Percentiles rank a stretch among this genome's conserved stretches.
Evolutionary conservation across 805 yeast genomes (phyloP).

Genomic region (Candida khao-thaluensis): DNA sequence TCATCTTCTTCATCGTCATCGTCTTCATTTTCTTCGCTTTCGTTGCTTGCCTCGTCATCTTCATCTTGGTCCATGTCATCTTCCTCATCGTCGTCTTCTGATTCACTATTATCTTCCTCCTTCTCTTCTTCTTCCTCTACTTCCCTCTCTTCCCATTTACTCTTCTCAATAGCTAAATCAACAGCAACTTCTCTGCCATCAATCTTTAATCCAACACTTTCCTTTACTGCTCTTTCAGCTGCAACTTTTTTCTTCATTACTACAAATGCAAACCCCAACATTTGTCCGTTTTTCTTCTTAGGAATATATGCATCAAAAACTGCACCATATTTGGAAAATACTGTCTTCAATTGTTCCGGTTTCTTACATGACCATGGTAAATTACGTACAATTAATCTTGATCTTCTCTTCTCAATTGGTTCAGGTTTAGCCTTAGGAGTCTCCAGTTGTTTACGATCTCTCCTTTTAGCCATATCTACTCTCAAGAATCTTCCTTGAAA

Average conservation of each 20-base stretch:
- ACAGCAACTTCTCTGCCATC: conserved; percentile 92
- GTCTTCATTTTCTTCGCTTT: conserved; percentile 32
- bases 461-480: conserved; percentile 87
- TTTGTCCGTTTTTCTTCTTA: conserved; percentile 78
- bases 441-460: conserved; percentile 63
- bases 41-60: conserved; percentile 37
- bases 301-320: conserved; percentile 90
- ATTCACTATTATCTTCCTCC: conserved; percentile 41
- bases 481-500: conserved; percentile 66
- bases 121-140: conserved; percentile 34
- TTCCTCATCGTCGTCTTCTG: conserved; percentile 37
- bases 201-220: conserved; percentile 69
- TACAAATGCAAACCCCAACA: conserved; percentile 94
- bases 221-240: conserved; percentile 82
- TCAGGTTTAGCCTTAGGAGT: conserved; percentile 10
- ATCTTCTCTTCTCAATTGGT: conserved; percentile 71
- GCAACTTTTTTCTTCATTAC: conserved; percentile 77
- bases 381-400: conserved; percentile 85
- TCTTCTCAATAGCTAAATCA: conserved; percentile 87
- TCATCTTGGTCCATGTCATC: conserved; percentile 40
- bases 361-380: conserved; percentile 94
- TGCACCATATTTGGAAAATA: conserved; percentile 76
- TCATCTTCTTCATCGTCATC: conserved; percentile 33
- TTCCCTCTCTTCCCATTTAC: conserved; percentile 68
- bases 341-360: conserved; percentile 64